phyloP scores from a whole-genome alignment of 2,329 filamentous ascomycete species.

The Colletotrichum tropicale region DNA sequence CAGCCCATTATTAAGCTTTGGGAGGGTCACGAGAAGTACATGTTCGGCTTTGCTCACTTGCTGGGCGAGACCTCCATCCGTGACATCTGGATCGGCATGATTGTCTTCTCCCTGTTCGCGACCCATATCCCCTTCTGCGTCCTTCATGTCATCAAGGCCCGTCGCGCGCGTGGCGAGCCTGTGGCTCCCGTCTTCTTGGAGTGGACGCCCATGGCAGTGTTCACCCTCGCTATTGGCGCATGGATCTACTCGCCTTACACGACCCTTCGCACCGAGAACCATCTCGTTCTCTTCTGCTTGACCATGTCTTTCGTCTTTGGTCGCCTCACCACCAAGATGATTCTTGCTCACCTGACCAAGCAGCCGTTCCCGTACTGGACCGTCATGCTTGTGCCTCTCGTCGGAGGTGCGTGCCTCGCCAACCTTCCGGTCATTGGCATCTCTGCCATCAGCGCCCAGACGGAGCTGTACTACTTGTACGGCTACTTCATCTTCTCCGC shows the following conservation, averaged over 20 bases:
- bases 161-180: slow-evolving; percentile 73
- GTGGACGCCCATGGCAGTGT: slow-evolving; percentile 90
- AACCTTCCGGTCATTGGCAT: slow-evolving; percentile 84
- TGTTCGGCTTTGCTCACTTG: slow-evolving; percentile 57
- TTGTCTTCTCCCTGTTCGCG: slow-evolving; percentile 68
- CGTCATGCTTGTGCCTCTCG: slow-evolving; percentile 83
- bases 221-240: slow-evolving; percentile 72
- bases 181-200: slow-evolving; percentile 86
- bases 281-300: slow-evolving; percentile 88
- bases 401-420: slow-evolving; percentile 81
- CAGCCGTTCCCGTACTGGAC: slow-evolving; percentile 99
- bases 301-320: slow-evolving; percentile 98
- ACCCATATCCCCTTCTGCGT: slow-evolving; percentile 90
- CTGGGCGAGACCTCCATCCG: slow-evolving; percentile 78
- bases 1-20: slow-evolving; percentile 72
- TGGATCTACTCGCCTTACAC: slow-evolving; percentile 95
- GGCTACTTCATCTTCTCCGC: slow-evolving; percentile 83
- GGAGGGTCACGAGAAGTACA: slow-evolving; percentile 51
- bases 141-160: slow-evolving; percentile 80
- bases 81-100: slow-evolving; percentile 84
- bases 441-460: slow-evolving; percentile 63
- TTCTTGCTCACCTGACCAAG: slow-evolving; percentile 89
- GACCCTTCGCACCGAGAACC: slow-evolving; percentile 79
- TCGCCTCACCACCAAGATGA: slow-evolving; percentile 98
- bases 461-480: slow-evolving; percentile 83